These are phyloP conservation scores for Euphrasia confusa DNA, from an alignment of 257 asterid genomes.

Conservation along the genomic window DNA sequence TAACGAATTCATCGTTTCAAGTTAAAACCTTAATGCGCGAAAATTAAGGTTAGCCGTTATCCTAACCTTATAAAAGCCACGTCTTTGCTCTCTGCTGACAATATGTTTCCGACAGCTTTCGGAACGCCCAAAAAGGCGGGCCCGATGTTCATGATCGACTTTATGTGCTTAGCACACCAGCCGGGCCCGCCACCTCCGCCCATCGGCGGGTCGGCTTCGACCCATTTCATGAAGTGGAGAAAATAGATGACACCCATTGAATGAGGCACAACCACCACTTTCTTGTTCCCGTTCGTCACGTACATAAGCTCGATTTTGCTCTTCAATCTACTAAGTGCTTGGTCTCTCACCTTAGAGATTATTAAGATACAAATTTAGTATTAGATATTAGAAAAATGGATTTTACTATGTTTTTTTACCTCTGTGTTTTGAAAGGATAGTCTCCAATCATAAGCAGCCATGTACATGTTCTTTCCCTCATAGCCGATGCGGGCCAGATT, in stretches of 20 bases:
- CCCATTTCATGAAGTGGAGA: constrained; percentile 92
- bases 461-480: constrained; percentile 82
- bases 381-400: too few relatives aligned
- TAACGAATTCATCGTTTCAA: background rate
- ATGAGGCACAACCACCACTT: constrained; percentile 94
- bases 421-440: constrained; percentile 83
- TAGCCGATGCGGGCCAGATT: constrained; percentile 88
- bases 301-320: constrained; percentile 89
- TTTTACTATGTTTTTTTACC: constrained; percentile 29
- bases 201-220: constrained; percentile 65
- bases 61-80: constrained; percentile 71
- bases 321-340: constrained; percentile 72
- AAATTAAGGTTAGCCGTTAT: background rate
- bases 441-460: constrained; percentile 99
- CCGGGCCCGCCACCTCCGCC: constrained; percentile 84
- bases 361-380: too few relatives aligned
- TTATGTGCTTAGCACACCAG: constrained; percentile 87
- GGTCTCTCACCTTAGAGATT: constrained; percentile 61
- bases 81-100: constrained; percentile 87
- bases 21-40: background rate
- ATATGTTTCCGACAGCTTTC: constrained; percentile 51
- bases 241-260: constrained; percentile 89
- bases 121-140: constrained; percentile 93
- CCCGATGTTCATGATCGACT: constrained; percentile 70
- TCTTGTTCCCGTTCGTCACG: constrained; percentile 54